A percentile compares a stretch with the other conserved stretches of the same genome.
These are phyloP conservation scores for Clathrus columnatus DNA, from an alignment of 768 basidiomycete species.

Conservation along the genomic window DNA sequence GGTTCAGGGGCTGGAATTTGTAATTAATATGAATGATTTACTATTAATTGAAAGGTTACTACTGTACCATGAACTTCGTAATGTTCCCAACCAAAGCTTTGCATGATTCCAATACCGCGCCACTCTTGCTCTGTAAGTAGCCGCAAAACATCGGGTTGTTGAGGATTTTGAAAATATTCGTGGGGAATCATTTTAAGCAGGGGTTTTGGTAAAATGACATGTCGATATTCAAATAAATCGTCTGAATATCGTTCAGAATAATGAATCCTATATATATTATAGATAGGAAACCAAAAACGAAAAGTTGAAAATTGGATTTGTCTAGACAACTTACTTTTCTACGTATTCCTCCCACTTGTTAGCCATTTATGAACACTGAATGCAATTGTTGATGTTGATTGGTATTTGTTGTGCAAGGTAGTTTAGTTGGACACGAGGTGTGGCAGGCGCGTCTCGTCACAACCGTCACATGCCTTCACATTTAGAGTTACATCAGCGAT, in stretches of 20 bases:
- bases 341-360: slow-evolving; percentile 62
- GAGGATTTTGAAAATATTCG: slow-evolving; percentile 47
- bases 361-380: neutral
- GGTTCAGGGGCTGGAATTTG: slow-evolving; percentile 68
- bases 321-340: slow-evolving; percentile 45
- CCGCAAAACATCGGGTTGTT: slow-evolving; percentile 62
- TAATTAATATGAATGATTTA: slow-evolving; percentile 4
- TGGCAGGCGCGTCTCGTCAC: slow-evolving; percentile 6
- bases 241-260: slow-evolving; percentile 91
- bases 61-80: slow-evolving; percentile 88
- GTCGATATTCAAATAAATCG: slow-evolving; percentile 89
- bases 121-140: slow-evolving; percentile 84
- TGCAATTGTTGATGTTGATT: neutral
- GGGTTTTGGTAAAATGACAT: slow-evolving; percentile 93
- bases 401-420: neutral
- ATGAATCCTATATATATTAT: slow-evolving; percentile 50
- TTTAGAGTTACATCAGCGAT: neutral
- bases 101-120: slow-evolving; percentile 93
- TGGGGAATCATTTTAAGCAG: slow-evolving; percentile 92
- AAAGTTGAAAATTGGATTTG: neutral
- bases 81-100: slow-evolving; percentile 95
- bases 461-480: slow-evolving; percentile 6
- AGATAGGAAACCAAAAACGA: neutral
- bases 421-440: neutral
- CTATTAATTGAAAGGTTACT: neutral